These are phyloP conservation scores for Nymphaea thermarum DNA, from an alignment of 164 flowering plant genomes.

Conservation along the genomic window DNA sequence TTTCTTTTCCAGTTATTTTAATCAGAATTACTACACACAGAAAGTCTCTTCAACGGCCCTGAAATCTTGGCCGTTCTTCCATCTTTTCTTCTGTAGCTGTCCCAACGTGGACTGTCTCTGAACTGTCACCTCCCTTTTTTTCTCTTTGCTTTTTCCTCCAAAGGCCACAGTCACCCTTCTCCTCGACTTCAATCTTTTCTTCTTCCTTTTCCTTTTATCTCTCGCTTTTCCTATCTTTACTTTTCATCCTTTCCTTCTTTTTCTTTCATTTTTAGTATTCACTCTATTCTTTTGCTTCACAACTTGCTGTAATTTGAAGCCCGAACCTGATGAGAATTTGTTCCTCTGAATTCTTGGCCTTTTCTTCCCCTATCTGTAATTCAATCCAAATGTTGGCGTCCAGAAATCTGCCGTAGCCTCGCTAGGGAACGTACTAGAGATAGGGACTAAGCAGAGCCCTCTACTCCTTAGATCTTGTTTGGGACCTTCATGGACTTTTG, in stretches of 20 bases:
- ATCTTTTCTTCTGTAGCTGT: slow-evolving; percentile 21
- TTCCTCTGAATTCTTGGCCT: not conserved
- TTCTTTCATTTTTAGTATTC: slow-evolving; percentile 5
- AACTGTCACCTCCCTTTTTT: slow-evolving; percentile 8
- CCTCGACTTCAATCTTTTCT: slow-evolving; percentile 4
- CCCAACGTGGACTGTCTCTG: slow-evolving; percentile 21
- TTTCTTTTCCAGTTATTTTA: not conserved
- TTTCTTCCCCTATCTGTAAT: slow-evolving; percentile 31
- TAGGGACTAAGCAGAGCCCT: slow-evolving; percentile 63
- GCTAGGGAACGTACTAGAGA: slow-evolving; percentile 54
- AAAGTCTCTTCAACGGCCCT: slow-evolving; percentile 9
- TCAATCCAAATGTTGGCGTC: slow-evolving; percentile 69
- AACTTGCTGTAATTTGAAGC: not conserved
- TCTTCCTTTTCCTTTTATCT: not conserved
- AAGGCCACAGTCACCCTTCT: not conserved
- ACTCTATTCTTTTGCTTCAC: slow-evolving; percentile 2
- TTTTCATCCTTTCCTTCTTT: slow-evolving; percentile 1
- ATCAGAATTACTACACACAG: not conserved
- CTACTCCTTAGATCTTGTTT: slow-evolving; percentile 57
- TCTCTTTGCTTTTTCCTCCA: not conserved
- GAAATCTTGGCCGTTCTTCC: slow-evolving; percentile 5
- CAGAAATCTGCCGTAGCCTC: slow-evolving; percentile 56
- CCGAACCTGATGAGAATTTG: not conserved
- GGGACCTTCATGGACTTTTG: slow-evolving; percentile 33
- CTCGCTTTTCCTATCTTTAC: not conserved